Evolutionary conservation across 2,329 filamentous ascomycete genomes (phyloP).

Genomic region (Paecilomyces variotii): DNA sequence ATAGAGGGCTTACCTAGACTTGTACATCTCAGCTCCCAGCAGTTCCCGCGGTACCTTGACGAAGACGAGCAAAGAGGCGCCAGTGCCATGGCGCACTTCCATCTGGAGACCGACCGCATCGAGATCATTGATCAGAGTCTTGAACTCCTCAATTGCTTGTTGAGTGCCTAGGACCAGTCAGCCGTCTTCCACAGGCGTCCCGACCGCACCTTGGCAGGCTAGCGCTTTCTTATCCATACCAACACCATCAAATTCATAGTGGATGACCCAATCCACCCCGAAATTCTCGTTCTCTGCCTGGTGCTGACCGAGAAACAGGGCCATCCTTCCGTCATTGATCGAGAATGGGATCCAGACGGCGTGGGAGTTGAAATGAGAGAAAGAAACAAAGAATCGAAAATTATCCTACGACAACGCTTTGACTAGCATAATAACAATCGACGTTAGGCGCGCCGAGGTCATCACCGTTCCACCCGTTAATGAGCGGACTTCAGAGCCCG

Average conservation of each 20-base stretch:
- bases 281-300: conserved; percentile 43
- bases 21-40: conserved; percentile 72
- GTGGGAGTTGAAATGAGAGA: no score
- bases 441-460: no score
- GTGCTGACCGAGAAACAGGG: background rate
- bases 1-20: conserved; percentile 51
- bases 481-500: no score
- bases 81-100: conserved; percentile 75
- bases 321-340: background rate
- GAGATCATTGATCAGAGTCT: conserved; percentile 67
- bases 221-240: conserved; percentile 39
- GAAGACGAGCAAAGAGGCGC: conserved; percentile 71
- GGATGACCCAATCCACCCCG: conserved; percentile 81
- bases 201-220: background rate
- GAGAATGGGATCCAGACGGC: no score
- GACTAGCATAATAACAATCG: no score
- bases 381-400: no score
- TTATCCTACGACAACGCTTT: no score
- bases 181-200: conserved; percentile 1
- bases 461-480: no score
- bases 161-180: conserved; percentile 47
- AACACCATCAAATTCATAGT: conserved; percentile 63
- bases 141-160: conserved; percentile 68
- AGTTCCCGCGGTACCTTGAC: conserved; percentile 70
- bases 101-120: conserved; percentile 73